phyloP scores from a whole-genome alignment of 2,329 filamentous ascomycete genomes.

The Verticillium tricorpus region DNA sequence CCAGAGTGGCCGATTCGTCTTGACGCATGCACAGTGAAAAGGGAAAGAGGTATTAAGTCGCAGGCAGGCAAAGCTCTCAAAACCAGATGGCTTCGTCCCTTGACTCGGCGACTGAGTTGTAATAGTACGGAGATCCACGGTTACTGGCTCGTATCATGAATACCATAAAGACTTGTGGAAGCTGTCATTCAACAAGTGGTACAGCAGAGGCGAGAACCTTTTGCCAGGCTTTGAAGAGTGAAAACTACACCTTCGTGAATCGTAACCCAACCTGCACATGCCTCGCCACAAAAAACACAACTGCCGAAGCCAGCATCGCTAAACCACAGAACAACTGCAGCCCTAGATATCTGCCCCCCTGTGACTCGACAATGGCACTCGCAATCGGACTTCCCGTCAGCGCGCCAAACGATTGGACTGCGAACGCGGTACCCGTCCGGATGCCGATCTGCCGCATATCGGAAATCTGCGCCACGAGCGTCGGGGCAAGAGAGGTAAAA shows the following conservation, averaged over 20 bases:
- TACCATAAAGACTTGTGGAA: too few relatives aligned
- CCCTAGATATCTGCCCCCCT: conserved; percentile 50
- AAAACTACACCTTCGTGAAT: conserved; percentile 24
- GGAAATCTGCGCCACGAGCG: conserved; percentile 65
- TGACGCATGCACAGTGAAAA: too few relatives aligned
- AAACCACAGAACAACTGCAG: conserved; percentile 64
- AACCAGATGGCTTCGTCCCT: too few relatives aligned
- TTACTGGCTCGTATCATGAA: too few relatives aligned
- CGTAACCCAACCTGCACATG: conserved; percentile 30
- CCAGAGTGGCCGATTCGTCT: too few relatives aligned
- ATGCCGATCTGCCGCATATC: conserved; percentile 67
- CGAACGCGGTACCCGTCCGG: conserved; percentile 60
- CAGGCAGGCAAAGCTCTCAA: too few relatives aligned
- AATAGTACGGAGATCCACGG: too few relatives aligned
- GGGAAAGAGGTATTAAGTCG: too few relatives aligned
- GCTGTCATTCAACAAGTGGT: too few relatives aligned
- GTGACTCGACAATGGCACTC: conserved; percentile 51
- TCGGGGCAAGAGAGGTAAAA: conserved; percentile 58
- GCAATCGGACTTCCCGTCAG: conserved; percentile 65
- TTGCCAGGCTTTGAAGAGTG: too few relatives aligned
- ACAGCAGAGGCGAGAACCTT: too few relatives aligned
- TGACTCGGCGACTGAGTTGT: too few relatives aligned
- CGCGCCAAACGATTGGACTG: conserved; percentile 57
- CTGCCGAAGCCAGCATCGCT: conserved; percentile 29
- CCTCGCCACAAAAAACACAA: conserved; percentile 24